phyloP scores from a whole-genome alignment of 2,329 filamentous ascomycete species.

The Ophiostoma triangulosporum region DNA sequence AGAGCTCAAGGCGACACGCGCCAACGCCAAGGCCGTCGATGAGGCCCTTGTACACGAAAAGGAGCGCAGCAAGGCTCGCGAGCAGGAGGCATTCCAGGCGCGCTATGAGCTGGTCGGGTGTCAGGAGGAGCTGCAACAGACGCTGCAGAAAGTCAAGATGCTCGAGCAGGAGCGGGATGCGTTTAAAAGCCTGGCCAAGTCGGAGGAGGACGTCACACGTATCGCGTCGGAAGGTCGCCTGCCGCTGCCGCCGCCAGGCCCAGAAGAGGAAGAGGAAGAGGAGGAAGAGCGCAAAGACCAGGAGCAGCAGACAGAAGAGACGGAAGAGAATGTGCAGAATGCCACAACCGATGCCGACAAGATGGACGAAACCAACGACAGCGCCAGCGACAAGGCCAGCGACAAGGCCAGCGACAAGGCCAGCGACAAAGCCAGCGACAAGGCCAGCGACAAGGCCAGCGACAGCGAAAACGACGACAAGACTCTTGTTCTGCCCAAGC shows the following conservation, averaged over 20 bases:
- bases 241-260: slow-evolving; percentile 40
- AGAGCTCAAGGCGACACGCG: slow-evolving; percentile 51
- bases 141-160: slow-evolving; percentile 48
- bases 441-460: neutral
- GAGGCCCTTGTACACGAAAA: slow-evolving; percentile 50
- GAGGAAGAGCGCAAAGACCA: slow-evolving; percentile 22
- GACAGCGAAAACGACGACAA: neutral
- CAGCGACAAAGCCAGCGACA: neutral
- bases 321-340: neutral
- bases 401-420: neutral
- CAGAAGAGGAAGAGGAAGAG: slow-evolving; percentile 35
- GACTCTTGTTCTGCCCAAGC: slow-evolving; percentile 40
- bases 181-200: slow-evolving; percentile 56
- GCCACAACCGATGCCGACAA: neutral
- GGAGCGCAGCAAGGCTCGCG: slow-evolving; percentile 44
- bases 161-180: slow-evolving; percentile 64
- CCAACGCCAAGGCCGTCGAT: slow-evolving; percentile 40
- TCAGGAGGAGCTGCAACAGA: slow-evolving; percentile 53
- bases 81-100: slow-evolving; percentile 56
- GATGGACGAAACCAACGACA: neutral
- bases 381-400: neutral
- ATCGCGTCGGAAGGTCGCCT: slow-evolving; percentile 60
- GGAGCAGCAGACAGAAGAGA: neutral
- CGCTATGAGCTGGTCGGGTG: slow-evolving; percentile 51
- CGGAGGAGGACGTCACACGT: slow-evolving; percentile 54